Conservation (phyloP, 352 stramenopile genomes). For the Phytophthora melonis region DNA sequence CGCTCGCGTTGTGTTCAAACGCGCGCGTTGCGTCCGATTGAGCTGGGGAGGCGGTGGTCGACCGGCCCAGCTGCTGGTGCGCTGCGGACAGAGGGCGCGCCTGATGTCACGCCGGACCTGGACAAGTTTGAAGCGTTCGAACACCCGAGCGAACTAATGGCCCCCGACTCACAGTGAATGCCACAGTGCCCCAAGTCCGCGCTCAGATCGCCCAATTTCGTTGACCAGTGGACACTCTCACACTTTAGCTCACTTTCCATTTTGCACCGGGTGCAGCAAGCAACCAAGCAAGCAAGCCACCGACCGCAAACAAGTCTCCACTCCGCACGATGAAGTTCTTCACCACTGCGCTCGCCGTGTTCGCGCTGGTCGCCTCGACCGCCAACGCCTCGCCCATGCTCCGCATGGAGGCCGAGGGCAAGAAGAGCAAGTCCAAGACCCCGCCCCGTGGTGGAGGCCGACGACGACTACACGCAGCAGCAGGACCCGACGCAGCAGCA, state of each 20-base stretch:
- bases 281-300: background rate
- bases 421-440: conserved; percentile 2
- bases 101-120: background rate
- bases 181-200: background rate
- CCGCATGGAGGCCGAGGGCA: conserved; percentile 16
- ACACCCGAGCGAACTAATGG: background rate
- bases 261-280: conserved; percentile 9
- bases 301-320: conserved; percentile 1
- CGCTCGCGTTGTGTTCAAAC: too few species aligned
- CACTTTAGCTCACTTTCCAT: conserved; percentile 19
- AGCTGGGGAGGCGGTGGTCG: too few species aligned
- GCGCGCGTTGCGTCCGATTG: too few species aligned
- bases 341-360: conserved; percentile 7
- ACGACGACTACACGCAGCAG: conserved; percentile 9
- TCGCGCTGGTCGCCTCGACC: conserved; percentile 13
- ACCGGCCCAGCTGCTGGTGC: background rate
- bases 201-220: too few species aligned
- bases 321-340: conserved; percentile 25
- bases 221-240: background rate
- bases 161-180: background rate
- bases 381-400: conserved; percentile 29
- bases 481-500: conserved; percentile 19
- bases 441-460: too few species aligned
- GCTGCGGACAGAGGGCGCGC: background rate
- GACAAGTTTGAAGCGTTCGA: background rate